A percentile compares a stretch with the other conserved stretches of the same genome.
Conservation (phyloP, 2,329 filamentous ascomycete genomes). For the Fusarium sp. region DNA sequence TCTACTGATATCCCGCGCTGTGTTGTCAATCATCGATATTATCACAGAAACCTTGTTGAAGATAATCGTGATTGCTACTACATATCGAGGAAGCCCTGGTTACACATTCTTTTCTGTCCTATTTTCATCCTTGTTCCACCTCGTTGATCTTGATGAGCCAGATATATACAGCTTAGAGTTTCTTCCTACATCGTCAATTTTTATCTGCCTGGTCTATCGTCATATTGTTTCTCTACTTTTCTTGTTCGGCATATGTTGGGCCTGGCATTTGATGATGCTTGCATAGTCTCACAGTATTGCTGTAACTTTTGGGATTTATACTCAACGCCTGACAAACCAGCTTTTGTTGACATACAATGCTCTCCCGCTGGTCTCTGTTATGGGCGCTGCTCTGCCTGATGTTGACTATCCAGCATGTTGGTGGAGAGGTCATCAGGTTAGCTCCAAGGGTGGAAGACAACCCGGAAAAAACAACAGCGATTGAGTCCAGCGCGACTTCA, state of each 20-base stretch:
- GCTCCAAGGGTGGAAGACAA: slow-evolving; percentile 54
- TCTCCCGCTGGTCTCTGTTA: slow-evolving; percentile 51
- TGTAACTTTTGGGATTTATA: slow-evolving; percentile 35
- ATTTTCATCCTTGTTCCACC: slow-evolving; percentile 37
- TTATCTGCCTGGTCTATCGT: slow-evolving; percentile 3
- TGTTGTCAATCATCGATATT: slow-evolving; percentile 40
- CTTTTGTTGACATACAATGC: slow-evolving; percentile 51
- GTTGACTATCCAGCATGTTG: slow-evolving; percentile 55
- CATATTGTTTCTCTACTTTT: slow-evolving; percentile 4
- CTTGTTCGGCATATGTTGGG: not conserved
- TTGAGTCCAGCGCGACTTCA: slow-evolving; percentile 24
- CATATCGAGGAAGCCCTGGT: slow-evolving; percentile 30
- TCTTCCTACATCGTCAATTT: not conserved
- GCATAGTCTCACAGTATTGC: slow-evolving; percentile 17
- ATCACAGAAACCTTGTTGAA: slow-evolving; percentile 3
- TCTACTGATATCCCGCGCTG: slow-evolving; percentile 29
- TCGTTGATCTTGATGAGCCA: slow-evolving; percentile 21
- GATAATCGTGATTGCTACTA: slow-evolving; percentile 20
- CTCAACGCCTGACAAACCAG: slow-evolving; percentile 7
- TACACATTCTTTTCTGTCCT: slow-evolving; percentile 19
- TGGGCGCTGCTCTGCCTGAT: slow-evolving; percentile 58
- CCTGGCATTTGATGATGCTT: slow-evolving; percentile 40
- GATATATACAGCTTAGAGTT: slow-evolving; percentile 18
- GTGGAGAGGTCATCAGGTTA: slow-evolving; percentile 52
- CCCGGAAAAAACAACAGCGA: slow-evolving; percentile 25